phyloP scores from a whole-genome alignment of 768 basidiomycete genomes.

The Candolleomyces efflorescens region DNA sequence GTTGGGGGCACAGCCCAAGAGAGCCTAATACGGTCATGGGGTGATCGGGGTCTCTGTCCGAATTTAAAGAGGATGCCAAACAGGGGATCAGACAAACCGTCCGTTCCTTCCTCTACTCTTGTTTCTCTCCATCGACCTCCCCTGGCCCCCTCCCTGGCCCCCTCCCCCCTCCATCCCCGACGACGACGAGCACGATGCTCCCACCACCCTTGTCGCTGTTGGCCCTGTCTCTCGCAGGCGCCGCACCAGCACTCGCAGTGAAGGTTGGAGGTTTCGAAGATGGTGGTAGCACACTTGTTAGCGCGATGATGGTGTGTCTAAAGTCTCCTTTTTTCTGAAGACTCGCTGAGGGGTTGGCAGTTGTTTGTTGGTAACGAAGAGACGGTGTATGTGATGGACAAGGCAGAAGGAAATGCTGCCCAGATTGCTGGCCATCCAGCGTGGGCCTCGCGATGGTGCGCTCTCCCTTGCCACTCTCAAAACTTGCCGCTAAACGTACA shows the following conservation, averaged over 20 bases:
- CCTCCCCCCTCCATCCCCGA: too few relatives aligned
- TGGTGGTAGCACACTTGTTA: slow-evolving; percentile 42
- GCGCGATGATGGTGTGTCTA: slow-evolving; percentile 47
- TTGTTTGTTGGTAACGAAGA: slow-evolving; percentile 78
- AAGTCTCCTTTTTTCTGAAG: slow-evolving; percentile 10
- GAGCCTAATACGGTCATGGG: too few relatives aligned
- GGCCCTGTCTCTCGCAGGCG: slow-evolving; percentile 19
- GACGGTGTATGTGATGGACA: slow-evolving; percentile 91
- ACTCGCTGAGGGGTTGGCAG: slow-evolving; percentile 25
- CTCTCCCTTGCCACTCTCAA: neutral
- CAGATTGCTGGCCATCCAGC: slow-evolving; percentile 67
- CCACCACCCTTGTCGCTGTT: neutral
- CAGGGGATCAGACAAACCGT: too few relatives aligned
- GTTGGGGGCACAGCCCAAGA: too few relatives aligned
- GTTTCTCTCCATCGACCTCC: too few relatives aligned
- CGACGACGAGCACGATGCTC: neutral
- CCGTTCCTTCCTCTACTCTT: too few relatives aligned
- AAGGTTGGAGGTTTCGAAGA: slow-evolving; percentile 41
- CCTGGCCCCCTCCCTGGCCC: too few relatives aligned
- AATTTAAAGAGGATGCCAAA: too few relatives aligned
- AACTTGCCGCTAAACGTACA: neutral
- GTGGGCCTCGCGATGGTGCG: slow-evolving; percentile 67
- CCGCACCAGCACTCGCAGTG: slow-evolving; percentile 28
- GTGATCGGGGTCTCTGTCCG: too few relatives aligned
- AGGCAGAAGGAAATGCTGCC: slow-evolving; percentile 73